Evolutionary conservation across 2,329 filamentous ascomycete species (phyloP).

Genomic region (Botrytis elliptica): DNA sequence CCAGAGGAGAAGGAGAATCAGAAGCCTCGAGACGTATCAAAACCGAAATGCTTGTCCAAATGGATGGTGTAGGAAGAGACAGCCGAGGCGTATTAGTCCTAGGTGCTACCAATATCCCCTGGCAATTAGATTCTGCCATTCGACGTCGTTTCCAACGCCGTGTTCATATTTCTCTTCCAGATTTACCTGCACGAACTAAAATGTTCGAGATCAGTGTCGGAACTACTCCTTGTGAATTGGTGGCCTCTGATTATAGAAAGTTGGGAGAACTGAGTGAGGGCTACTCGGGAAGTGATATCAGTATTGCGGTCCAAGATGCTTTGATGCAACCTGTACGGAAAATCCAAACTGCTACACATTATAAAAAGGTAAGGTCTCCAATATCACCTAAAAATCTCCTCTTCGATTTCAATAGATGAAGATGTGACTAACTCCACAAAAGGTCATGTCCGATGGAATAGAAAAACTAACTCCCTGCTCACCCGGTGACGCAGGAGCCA

Average conservation of each 20-base stretch:
- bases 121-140: constrained; percentile 96
- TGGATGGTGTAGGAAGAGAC: constrained; percentile 98
- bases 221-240: constrained; percentile 82
- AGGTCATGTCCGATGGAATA: constrained; percentile 69
- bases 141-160: constrained; percentile 92
- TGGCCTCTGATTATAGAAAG: constrained; percentile 72
- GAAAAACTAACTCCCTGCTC: constrained; percentile 85
- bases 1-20: constrained; percentile 89
- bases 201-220: constrained; percentile 87
- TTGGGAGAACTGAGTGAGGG: constrained; percentile 83
- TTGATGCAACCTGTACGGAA: constrained; percentile 97
- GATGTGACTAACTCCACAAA: constrained; percentile 20
- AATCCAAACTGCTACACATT: constrained; percentile 96
- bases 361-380: constrained; percentile 72
- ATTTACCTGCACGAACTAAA: constrained; percentile 78
- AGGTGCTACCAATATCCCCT: constrained; percentile 96
- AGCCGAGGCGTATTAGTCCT: constrained; percentile 91
- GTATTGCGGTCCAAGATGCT: constrained; percentile 91
- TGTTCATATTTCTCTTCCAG: constrained; percentile 92
- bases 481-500: constrained; percentile 79
- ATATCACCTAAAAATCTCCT: neutral
- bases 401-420: neutral
- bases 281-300: constrained; percentile 94
- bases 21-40: constrained; percentile 98
- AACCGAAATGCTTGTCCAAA: constrained; percentile 96